A percentile compares a stretch with the other conserved stretches of the same genome.
Evolutionary conservation across 1,284 basidiomycete species (phyloP).

Genomic region (Pholiota adiposa): DNA sequence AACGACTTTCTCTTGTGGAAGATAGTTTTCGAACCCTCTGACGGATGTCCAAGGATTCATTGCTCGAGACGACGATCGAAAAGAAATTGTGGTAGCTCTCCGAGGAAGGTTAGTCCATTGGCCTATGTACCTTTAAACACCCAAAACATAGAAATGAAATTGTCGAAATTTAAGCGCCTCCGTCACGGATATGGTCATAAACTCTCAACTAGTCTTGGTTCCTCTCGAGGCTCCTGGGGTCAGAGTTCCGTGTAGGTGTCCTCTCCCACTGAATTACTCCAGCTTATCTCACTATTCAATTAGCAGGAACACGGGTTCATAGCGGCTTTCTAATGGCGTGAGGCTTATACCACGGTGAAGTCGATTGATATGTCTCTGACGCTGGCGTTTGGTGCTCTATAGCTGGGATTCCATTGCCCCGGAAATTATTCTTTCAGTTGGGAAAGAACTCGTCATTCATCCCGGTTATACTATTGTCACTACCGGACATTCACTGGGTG

Average conservation of each 20-base stretch:
- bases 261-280: background rate
- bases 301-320: slow-evolving; percentile 46
- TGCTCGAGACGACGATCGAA: slow-evolving; percentile 45
- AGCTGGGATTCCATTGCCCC: slow-evolving; percentile 53
- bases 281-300: background rate
- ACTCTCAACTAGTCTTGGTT: slow-evolving; percentile 38
- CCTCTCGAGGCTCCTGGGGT: slow-evolving; percentile 41
- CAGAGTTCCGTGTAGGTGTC: slow-evolving; percentile 35
- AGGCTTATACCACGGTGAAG: slow-evolving; percentile 14
- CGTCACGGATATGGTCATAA: slow-evolving; percentile 40
- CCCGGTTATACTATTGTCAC: slow-evolving; percentile 44
- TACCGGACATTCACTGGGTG: slow-evolving; percentile 54
- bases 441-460: slow-evolving; percentile 31
- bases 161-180: slow-evolving; percentile 31
- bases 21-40: slow-evolving; percentile 44
- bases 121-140: too few relatives aligned
- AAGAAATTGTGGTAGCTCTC: slow-evolving; percentile 51
- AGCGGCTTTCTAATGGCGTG: slow-evolving; percentile 49
- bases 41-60: slow-evolving; percentile 53
- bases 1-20: background rate
- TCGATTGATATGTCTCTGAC: background rate
- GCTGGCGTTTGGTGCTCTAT: background rate
- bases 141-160: too few relatives aligned
- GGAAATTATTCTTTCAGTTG: slow-evolving; percentile 31
- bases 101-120: slow-evolving; percentile 54